Evolutionary conservation across 164 flowering plant genomes (phyloP), one percentile per base, ranked within the genome.

Genomic region (Macadamia tetraphylla): DNA sequence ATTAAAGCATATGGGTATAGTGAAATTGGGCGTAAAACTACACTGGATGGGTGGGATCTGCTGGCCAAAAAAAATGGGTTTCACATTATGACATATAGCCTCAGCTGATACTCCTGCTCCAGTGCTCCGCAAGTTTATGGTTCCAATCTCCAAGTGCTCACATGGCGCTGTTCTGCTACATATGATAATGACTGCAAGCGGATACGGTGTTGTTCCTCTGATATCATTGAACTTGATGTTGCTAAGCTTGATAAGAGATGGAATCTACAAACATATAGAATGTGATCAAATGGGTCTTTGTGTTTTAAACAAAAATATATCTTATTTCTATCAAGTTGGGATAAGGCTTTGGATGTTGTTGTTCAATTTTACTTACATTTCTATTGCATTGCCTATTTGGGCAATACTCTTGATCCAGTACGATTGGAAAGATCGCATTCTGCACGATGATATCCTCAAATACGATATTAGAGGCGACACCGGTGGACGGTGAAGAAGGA

Each of bases 361-460:
- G 40, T 35, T 35, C 60, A 17, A 53, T 13, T 32, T 7, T 9
- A 12, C 1, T 43, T 74, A 79, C 85, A 70, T 69, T 6, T 1
- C 9, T 23, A 2, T 62, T 64, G 78, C 90, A 84, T 6, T 70
- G 56, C n/a, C 63, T 55, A 23, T 58, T 62, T 2, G 88, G 86
- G 63, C 89, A 88, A 67, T 88, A 88, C 6, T 60, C 73, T 71
- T 86, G 88, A 70, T 88, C 90, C 0, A 88, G 74, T 58, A 81
- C 15, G 17, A 88, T 62, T 9, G 88, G 88, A 42, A 68, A 78
- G 6, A 31, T 1, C 12, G 81, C 87, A 35, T 83, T 67, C 10
- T 65, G 57, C 85, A 88, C 75, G 40, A 59, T 60, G 6, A 86
- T 74, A 42, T 81, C 70, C 31, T 77, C 80, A 52, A 84, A 86